Evolutionary conservation across 1,284 basidiomycete species (phyloP), one percentile per base, ranked within the genome.

Genomic region (Vanrija pseudolonga): DNA sequence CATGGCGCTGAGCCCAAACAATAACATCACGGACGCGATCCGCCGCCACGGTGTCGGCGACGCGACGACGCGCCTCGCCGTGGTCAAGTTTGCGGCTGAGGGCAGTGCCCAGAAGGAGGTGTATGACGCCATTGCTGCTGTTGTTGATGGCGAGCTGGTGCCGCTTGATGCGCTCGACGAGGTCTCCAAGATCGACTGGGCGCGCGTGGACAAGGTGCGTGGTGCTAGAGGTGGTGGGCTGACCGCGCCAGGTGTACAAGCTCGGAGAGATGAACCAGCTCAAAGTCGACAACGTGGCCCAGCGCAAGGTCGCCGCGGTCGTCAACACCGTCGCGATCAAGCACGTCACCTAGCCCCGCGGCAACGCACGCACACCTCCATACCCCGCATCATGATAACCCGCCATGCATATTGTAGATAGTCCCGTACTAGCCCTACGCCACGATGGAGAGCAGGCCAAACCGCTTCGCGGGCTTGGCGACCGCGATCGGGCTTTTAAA

Each of bases 11-110:
- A 89, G 87, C 61, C 89, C 90, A 1, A 88, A 86, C 18, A 89
- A 90, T 64, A 94, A 92, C 70, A 95, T 96, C 52, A 84, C 85
- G 3, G 92, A 96, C 65, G 87, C 88, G 0, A 84, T 96, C 58
- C 81, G 84, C 52, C 82, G 88, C 53, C 93, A 91, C 65, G 92
- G 93, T 5, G 80, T 95, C 4, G 85, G 85, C 0, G 84, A 88
- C 39, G 74, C 71, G 5, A 85, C 83, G n/a, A 80, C 77, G 0
- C 78, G 84, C 11, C 78, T 94, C n/a, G 67, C 92, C 17, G 83
- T 94, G 7, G 85, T 93, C 12, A 81, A 85, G 8, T 81, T 93
- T 36, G 78, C 78, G 6, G 76, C 61, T 4, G 52, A 52, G 12
- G 26, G 57, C 18, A 36, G 17, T 17, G 36, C 18, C 19, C 47